Evolutionary conservation across 805 yeast species (phyloP).

Genomic region (Ogataea siamensis): DNA sequence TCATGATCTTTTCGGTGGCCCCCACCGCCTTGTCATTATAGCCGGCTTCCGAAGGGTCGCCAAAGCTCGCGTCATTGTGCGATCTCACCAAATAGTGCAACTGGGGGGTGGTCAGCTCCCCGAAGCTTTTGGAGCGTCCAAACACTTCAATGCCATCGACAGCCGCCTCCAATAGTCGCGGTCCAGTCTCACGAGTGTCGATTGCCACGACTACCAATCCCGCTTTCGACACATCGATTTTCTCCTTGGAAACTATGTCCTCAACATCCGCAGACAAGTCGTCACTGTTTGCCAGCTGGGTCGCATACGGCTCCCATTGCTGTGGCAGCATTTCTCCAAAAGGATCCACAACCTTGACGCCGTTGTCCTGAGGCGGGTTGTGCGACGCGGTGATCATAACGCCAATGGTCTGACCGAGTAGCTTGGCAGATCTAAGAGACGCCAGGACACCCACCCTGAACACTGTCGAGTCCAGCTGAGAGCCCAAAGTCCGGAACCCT

Average conservation of each 20-base stretch:
- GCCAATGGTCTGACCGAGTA: conserved; percentile 75
- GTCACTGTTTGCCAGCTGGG: conserved; percentile 70
- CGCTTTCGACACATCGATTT: conserved; percentile 43
- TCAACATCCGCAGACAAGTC: conserved; percentile 40
- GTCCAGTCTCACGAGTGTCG: conserved; percentile 88
- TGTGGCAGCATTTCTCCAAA: conserved; percentile 84
- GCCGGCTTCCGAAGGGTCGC: conserved; percentile 61
- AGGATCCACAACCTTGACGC: conserved; percentile 93
- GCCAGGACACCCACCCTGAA: conserved; percentile 84
- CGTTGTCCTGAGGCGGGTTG: conserved; percentile 89
- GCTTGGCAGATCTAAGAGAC: conserved; percentile 69
- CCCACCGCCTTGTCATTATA: conserved; percentile 63
- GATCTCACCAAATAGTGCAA: conserved; percentile 82
- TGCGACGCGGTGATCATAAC: conserved; percentile 96
- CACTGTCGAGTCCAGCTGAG: conserved; percentile 72
- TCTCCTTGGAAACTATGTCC: conserved; percentile 38
- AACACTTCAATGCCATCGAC: conserved; percentile 58
- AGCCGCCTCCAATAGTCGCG: conserved; percentile 55
- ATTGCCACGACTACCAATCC: conserved; percentile 67
- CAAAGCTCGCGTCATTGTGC: conserved; percentile 62
- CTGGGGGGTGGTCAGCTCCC: conserved; percentile 88
- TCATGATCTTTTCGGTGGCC: conserved; percentile 48
- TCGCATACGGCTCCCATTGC: conserved; percentile 82
- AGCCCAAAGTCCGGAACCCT: conserved; percentile 82
- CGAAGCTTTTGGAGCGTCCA: conserved; percentile 53